A percentile compares a stretch with the other conserved stretches of the same genome.
Evolutionary conservation across 441 rosid genomes (phyloP).

Genomic region (Cnidoscolus chayamansa): DNA sequence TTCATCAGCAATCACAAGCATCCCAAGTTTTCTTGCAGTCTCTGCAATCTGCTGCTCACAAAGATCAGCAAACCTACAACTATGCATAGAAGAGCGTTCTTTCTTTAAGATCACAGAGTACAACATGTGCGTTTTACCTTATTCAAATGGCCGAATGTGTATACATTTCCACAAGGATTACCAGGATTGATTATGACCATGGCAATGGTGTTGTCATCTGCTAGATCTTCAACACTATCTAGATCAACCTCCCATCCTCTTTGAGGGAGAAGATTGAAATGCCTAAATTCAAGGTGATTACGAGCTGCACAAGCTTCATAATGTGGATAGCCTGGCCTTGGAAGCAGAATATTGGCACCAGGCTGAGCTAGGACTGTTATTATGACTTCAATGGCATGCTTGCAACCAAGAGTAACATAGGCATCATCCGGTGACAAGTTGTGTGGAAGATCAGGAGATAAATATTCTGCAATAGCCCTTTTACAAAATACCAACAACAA

Average conservation of each 20-base stretch:
- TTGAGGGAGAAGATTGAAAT: slow-evolving; percentile 56
- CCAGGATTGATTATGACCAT: slow-evolving; percentile 54
- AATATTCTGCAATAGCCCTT: slow-evolving; percentile 63
- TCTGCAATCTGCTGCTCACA: slow-evolving; percentile 42
- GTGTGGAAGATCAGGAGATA: slow-evolving; percentile 45
- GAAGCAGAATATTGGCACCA: slow-evolving; percentile 54
- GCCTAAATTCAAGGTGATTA: slow-evolving; percentile 46
- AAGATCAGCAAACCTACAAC: not conserved
- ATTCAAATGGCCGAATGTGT: slow-evolving; percentile 41
- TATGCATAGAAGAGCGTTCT: too few species aligned
- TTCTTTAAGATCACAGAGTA: too few species aligned
- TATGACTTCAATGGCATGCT: slow-evolving; percentile 45
- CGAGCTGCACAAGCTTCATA: slow-evolving; percentile 42
- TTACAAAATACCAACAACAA: too few species aligned
- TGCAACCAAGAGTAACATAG: slow-evolving; percentile 31
- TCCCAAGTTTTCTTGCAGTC: slow-evolving; percentile 51
- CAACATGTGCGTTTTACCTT: slow-evolving; percentile 30
- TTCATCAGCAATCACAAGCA: slow-evolving; percentile 68
- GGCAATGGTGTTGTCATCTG: slow-evolving; percentile 52
- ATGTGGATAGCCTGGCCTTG: slow-evolving; percentile 52
- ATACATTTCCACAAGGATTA: slow-evolving; percentile 67
- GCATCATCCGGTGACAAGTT: slow-evolving; percentile 35
- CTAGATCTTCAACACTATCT: slow-evolving; percentile 41
- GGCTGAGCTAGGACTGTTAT: slow-evolving; percentile 40
- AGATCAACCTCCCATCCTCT: slow-evolving; percentile 62